Conservation (phyloP, 148 eudicot genomes). For the Silene conica region DNA sequence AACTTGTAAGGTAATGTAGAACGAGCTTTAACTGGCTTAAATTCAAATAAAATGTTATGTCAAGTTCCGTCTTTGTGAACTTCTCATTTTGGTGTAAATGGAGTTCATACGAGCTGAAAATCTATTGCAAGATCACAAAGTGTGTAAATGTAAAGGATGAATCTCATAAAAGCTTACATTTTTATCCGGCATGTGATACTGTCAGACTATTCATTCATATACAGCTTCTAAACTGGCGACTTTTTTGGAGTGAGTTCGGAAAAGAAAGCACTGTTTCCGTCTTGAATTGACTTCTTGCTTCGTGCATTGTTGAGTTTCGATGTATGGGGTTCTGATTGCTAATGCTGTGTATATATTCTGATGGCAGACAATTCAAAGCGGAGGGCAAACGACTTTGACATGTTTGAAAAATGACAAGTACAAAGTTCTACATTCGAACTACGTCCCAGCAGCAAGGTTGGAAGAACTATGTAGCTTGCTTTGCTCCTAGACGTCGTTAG, state of each 20-base stretch:
- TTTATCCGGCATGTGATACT: no score
- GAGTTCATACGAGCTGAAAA: no score
- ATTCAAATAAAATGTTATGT: background rate
- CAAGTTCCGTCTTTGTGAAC: no score
- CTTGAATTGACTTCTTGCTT: no score
- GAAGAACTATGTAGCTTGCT: constrained; percentile 56
- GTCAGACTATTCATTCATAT: no score
- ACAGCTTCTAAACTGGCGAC: no score
- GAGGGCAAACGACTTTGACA: constrained; percentile 45
- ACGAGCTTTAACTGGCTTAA: background rate
- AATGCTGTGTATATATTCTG: background rate
- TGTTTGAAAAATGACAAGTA: constrained; percentile 55
- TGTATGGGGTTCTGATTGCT: background rate
- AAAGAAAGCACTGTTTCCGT: no score
- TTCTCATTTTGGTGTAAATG: no score
- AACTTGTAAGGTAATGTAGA: constrained; percentile 54
- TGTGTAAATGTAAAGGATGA: no score
- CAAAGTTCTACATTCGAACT: constrained; percentile 45
- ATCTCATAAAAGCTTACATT: no score
- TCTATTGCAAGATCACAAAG: no score
- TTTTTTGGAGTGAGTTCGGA: no score
- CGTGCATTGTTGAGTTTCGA: background rate
- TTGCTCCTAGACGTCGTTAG: constrained; percentile 40
- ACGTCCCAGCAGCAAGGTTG: constrained; percentile 44
- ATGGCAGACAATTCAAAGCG: constrained; percentile 43